Percentiles rank a stretch among this genome's conserved stretches.
Evolutionary conservation across 83 land plant genomes (phyloP).

Genomic region (Picea engelmannii): DNA sequence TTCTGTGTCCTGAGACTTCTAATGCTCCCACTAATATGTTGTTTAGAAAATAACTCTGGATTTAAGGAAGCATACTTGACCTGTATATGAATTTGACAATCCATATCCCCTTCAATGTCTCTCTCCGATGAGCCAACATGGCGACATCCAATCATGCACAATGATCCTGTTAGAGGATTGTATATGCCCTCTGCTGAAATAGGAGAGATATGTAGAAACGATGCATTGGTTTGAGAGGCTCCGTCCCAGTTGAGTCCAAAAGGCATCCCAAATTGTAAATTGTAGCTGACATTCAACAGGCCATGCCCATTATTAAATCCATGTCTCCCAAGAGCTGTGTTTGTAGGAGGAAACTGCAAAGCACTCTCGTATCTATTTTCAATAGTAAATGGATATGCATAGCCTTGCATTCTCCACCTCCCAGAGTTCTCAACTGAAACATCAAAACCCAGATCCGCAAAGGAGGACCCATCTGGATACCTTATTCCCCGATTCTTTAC

Average conservation of each 20-base stretch:
- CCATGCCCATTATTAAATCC: background rate
- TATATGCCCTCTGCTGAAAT: constrained; percentile 78
- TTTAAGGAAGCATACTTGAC: constrained; percentile 53
- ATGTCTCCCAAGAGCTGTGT: background rate
- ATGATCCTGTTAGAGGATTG: constrained; percentile 47
- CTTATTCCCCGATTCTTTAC: constrained; percentile 17
- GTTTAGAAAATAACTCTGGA: constrained; percentile 10
- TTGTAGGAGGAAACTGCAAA: background rate
- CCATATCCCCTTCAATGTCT: constrained; percentile 27
- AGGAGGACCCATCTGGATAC: constrained; percentile 47
- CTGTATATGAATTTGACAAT: constrained; percentile 61
- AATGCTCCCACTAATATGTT: constrained; percentile 52
- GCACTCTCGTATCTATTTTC: constrained; percentile 20
- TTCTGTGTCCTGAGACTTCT: constrained; percentile 45
- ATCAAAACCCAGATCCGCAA: constrained; percentile 43
- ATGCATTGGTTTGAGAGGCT: background rate
- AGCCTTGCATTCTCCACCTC: constrained; percentile 20
- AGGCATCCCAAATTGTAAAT: constrained; percentile 6
- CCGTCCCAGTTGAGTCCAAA: constrained; percentile 13
- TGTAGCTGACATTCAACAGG: constrained; percentile 46
- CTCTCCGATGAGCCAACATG: background rate
- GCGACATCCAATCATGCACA: constrained; percentile 83
- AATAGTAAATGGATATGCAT: constrained; percentile 32
- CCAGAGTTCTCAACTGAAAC: constrained; percentile 22
- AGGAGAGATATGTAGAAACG: background rate